phyloP scores from a whole-genome alignment of 2,329 filamentous ascomycete genomes.

The Microdochium paspali region DNA sequence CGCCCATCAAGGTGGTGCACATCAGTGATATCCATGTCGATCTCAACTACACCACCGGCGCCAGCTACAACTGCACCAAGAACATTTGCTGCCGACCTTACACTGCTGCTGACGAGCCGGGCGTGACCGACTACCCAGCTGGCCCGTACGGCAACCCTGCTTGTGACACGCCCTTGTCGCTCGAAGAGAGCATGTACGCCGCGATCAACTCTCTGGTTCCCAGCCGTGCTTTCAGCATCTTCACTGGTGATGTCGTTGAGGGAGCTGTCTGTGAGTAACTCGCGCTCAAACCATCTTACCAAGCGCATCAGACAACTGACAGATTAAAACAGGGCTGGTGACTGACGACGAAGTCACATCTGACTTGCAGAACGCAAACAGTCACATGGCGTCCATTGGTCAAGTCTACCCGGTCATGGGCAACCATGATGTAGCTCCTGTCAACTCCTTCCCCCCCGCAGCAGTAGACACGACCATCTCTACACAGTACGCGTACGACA shows the following conservation, averaged over 20 bases:
- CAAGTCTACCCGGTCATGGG: constrained; percentile 24
- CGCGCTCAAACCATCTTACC: background rate
- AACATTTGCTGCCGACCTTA: constrained; percentile 30
- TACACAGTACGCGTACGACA: constrained; percentile 27
- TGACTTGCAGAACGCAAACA: constrained; percentile 25
- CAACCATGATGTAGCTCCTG: constrained; percentile 27
- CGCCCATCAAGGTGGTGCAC: constrained; percentile 28
- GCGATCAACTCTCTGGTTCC: constrained; percentile 22
- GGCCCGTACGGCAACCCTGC: constrained; percentile 25
- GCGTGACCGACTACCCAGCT: constrained; percentile 23
- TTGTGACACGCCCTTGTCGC: constrained; percentile 25
- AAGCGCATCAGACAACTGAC: background rate
- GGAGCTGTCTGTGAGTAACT: constrained; percentile 21
- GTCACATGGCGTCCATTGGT: constrained; percentile 17
- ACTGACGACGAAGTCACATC: constrained; percentile 19
- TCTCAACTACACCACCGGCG: constrained; percentile 24
- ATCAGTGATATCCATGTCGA: constrained; percentile 33
- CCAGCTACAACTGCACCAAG: constrained; percentile 29
- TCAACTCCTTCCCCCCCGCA: constrained; percentile 22
- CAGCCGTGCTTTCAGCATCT: constrained; percentile 24
- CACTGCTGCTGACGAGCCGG: constrained; percentile 23
- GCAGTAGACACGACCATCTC: constrained; percentile 14
- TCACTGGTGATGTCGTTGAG: constrained; percentile 29
- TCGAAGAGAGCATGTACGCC: constrained; percentile 27
- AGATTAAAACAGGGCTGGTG: constrained; percentile 12